Percentiles rank a stretch among this genome's conserved stretches.
Conservation (phyloP, 164 flowering plant genomes). For the Nymphaea colorata region DNA sequence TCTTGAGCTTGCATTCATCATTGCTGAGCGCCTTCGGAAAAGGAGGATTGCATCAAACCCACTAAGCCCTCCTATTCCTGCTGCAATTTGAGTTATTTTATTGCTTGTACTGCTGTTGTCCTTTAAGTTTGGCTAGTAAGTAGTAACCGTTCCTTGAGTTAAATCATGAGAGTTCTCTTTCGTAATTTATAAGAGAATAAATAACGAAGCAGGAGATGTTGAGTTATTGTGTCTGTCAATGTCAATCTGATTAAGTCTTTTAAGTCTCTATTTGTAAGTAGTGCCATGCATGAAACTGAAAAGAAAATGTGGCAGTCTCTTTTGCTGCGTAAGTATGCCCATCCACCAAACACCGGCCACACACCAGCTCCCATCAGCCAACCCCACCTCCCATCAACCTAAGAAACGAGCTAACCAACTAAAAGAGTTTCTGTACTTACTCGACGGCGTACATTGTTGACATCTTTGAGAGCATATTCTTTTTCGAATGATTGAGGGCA, state of each 20-base stretch:
- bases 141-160: background rate
- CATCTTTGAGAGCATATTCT: too few relatives aligned
- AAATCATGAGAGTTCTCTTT: background rate
- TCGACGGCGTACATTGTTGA: too few relatives aligned
- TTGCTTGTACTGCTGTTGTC: background rate
- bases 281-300: background rate
- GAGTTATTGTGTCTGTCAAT: background rate
- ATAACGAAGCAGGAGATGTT: background rate
- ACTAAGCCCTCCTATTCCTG: background rate
- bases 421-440: too few relatives aligned
- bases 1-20: slow-evolving; percentile 82
- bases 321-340: background rate
- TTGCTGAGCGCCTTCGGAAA: slow-evolving; percentile 76
- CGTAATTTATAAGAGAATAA: background rate
- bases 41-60: slow-evolving; percentile 36
- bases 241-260: too few relatives aligned
- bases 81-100: background rate
- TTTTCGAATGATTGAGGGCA: too few relatives aligned
- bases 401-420: too few relatives aligned
- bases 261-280: background rate
- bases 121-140: background rate
- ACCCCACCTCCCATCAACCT: too few relatives aligned
- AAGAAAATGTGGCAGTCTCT: background rate
- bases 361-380: too few relatives aligned
- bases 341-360: too few relatives aligned